Percentiles rank a stretch among this genome's conserved stretches.
Evolutionary conservation across 768 basidiomycete species (phyloP).

Genomic region (Mrakia gelida): DNA sequence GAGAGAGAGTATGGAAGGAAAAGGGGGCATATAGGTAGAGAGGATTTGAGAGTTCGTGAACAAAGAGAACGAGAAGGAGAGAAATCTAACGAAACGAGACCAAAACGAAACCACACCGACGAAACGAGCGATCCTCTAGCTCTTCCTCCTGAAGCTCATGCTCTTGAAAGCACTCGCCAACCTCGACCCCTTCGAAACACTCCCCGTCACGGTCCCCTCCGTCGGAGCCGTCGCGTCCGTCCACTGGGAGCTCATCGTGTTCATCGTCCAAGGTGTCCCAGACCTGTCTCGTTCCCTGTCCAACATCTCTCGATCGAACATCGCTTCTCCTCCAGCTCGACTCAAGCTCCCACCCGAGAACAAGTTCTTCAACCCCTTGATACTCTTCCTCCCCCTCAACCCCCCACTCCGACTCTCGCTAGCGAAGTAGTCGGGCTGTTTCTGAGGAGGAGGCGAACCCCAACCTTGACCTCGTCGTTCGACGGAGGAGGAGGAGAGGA

Average conservation of each 20-base stretch:
- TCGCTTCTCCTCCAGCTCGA: not conserved
- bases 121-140: not conserved
- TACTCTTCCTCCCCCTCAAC: not conserved
- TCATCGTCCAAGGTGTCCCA: slow-evolving; percentile 22
- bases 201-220: not conserved
- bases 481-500: not conserved
- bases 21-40: not conserved
- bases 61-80: not conserved
- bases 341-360: not conserved
- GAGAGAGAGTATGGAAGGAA: not conserved
- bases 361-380: not conserved
- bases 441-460: not conserved
- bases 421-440: not conserved
- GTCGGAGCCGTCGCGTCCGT: slow-evolving; percentile 13
- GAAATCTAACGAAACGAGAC: not conserved
- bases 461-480: not conserved
- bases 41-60: not conserved
- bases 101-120: not conserved
- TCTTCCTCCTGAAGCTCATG: slow-evolving; percentile 1
- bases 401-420: not conserved
- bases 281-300: slow-evolving; percentile 16
- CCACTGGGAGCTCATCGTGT: slow-evolving; percentile 6
- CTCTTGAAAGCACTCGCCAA: slow-evolving; percentile 14
- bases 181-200: not conserved
- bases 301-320: not conserved